Conservation (phyloP, 441 rosid species). For the Sinapis alba region DNA sequence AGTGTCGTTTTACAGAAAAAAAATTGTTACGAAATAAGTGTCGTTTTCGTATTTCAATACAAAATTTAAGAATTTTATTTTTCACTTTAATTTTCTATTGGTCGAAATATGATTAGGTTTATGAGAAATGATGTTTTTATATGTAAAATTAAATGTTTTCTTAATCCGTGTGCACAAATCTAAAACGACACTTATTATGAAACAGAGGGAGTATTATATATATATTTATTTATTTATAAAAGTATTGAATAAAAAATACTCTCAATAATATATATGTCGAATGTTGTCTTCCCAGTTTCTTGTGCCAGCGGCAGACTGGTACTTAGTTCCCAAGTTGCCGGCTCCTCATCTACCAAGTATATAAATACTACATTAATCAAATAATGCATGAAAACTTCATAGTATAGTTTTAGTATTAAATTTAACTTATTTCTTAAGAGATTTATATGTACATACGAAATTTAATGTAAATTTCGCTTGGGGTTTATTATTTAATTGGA, state of each 20-base stretch:
- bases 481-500: not conserved
- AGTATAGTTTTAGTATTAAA: not conserved
- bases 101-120: no score
- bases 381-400: conserved; percentile 2
- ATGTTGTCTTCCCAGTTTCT: conserved; percentile 17
- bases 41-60: no score
- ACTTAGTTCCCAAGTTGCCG: conserved; percentile 15
- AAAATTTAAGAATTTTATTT: no score
- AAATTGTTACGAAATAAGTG: no score
- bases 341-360: not conserved
- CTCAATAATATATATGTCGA: not conserved
- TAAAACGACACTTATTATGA: no score
- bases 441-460: conserved; percentile 1
- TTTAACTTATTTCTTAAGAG: not conserved
- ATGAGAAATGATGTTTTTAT: no score
- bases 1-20: no score
- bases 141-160: no score
- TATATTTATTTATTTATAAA: not conserved
- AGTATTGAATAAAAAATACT: not conserved
- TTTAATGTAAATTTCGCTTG: conserved; percentile 12
- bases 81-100: no score
- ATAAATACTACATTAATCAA: not conserved
- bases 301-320: conserved; percentile 3
- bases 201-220: no score
- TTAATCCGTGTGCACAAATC: no score